A percentile compares a stretch with the other conserved stretches of the same genome.
These are phyloP conservation scores for Hypoxylon sp. DNA, from an alignment of 2,329 filamentous ascomycete species.

Conservation along the genomic window DNA sequence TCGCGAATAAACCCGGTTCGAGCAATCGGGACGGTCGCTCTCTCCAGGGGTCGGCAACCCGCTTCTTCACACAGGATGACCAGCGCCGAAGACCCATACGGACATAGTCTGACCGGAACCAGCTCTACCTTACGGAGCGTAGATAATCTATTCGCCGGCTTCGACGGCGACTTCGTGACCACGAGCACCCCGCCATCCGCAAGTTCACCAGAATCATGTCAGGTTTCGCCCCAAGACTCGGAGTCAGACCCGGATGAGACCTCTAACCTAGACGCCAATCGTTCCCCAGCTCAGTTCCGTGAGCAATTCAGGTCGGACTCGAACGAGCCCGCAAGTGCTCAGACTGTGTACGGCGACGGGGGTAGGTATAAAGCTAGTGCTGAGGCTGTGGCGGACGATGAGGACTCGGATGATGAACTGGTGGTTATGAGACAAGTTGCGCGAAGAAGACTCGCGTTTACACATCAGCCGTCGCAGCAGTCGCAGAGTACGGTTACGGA, in stretches of 20 bases:
- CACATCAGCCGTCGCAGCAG: background rate
- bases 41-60: background rate
- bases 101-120: background rate
- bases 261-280: background rate
- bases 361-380: background rate
- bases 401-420: background rate
- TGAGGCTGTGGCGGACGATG: background rate
- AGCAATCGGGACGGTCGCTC: background rate
- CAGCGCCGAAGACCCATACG: slow-evolving; percentile 1
- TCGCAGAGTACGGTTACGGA: background rate
- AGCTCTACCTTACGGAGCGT: background rate
- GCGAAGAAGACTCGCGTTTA: background rate
- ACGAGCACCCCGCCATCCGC: background rate
- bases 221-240: background rate
- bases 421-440: background rate
- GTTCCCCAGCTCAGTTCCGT: background rate
- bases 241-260: background rate
- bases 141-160: background rate
- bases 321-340: background rate
- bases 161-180: background rate
- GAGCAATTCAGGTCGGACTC: background rate
- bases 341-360: background rate
- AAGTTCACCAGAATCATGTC: background rate
- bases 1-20: background rate
- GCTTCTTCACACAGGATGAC: slow-evolving; percentile 7